These are phyloP conservation scores for Taphrina flavorubra DNA, from an alignment of 1,139 yeast species.

Conservation along the genomic window DNA sequence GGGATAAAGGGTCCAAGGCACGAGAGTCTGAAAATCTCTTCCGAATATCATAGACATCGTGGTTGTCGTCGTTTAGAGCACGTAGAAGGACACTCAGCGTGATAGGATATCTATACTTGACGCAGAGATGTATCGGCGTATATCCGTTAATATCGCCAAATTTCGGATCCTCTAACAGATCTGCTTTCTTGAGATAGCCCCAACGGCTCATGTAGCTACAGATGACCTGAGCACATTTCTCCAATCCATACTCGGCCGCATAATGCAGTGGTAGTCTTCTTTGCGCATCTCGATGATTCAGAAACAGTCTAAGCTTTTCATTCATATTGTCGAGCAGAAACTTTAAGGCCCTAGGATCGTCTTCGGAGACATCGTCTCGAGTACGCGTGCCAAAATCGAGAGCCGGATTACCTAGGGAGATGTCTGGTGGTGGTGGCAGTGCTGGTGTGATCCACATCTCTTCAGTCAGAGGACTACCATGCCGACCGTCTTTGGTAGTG, in stretches of 20 bases:
- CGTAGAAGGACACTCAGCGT: constrained; percentile 69
- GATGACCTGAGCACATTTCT: constrained; percentile 64
- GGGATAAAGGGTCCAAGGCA: constrained; percentile 25
- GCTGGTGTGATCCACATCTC: constrained; percentile 41
- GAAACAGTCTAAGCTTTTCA: constrained; percentile 59
- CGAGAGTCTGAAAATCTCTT: constrained; percentile 57
- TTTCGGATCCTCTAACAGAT: constrained; percentile 58
- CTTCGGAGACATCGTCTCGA: constrained; percentile 47
- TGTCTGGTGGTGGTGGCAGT: constrained; percentile 21
- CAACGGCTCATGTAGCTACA: constrained; percentile 61
- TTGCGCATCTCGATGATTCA: constrained; percentile 74
- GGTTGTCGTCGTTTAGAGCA: constrained; percentile 47
- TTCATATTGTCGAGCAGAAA: constrained; percentile 63
- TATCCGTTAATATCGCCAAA: constrained; percentile 88
- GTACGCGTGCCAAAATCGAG: constrained; percentile 36
- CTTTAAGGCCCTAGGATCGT: constrained; percentile 61
- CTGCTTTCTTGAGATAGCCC: constrained; percentile 48
- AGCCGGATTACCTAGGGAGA: constrained; percentile 39
- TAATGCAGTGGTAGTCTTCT: constrained; percentile 87
- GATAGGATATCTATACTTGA: constrained; percentile 79
- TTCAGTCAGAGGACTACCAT: constrained; percentile 33
- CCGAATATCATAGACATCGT: constrained; percentile 56
- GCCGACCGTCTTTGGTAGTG: constrained; percentile 46
- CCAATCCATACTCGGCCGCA: constrained; percentile 84
- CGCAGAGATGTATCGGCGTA: constrained; percentile 83